Base-by-base conservation (phyloP, 2,329 filamentous ascomycete species). In the Fusarium solani-melongenae region DNA sequence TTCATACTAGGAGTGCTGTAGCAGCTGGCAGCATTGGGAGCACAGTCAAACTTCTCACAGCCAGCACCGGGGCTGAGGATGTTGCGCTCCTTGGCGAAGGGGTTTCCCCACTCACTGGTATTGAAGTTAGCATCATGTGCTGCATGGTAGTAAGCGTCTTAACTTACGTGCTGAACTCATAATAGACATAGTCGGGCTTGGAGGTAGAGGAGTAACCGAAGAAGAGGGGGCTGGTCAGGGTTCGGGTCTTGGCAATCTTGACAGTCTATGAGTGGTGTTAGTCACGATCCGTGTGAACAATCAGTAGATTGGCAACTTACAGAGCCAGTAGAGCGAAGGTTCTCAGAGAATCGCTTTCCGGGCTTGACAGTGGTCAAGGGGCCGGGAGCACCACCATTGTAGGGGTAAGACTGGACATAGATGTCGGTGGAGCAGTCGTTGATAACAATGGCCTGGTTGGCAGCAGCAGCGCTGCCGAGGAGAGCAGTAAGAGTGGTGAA, bases 121-220 rank as follows among this genome's bases (percentile, higher is more conserved):
- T 76, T 4, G 24, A 12, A 12, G 36, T 66, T 36, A 60, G 33
- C 15, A 41, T 62, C 14, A 39, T 24, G n/a, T 15, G 4, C 15
- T 12, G n/a, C 5, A 17, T 22, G 8, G 29, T 22, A 17, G 15
- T 20, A 29, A 53, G 11, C 2, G 4, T 56, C 4, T 57, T 15
- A 4, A 69, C 75, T 77, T 56, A 69, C 73, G 81, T 79, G 83
- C 79, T 85, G 20, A 83, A 62, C 70, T 84, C 69, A 84, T 82
- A 85, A 78, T 84, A 85, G 61, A 80, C 81, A 39, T 82, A 80
- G 76, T 83, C 70, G 6, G 81, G 81, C 72, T 79, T 80, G 3
- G 66, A 60, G 56, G 74, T 74, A 69, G 83, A 84, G 0, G 83
- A 84, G 76, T 85, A 85, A 55, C 83, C 83, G 67, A 85, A 82